phyloP scores from a whole-genome alignment of 2,329 filamentous ascomycete genomes.

The Xylariales sp. region DNA sequence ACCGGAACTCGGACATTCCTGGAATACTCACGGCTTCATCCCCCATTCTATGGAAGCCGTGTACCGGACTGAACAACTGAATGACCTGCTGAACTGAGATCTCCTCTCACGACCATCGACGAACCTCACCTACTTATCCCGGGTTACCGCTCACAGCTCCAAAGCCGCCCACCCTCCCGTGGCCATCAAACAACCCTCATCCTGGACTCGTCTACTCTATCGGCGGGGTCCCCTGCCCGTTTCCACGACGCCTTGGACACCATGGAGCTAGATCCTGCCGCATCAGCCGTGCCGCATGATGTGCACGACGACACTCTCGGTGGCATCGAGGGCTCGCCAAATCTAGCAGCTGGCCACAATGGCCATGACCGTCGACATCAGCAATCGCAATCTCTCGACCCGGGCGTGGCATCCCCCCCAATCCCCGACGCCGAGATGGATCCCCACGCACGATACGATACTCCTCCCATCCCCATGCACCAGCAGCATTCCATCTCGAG shows the following conservation, averaged over 20 bases:
- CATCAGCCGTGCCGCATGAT: constrained; percentile 21
- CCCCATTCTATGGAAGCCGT: too few relatives aligned
- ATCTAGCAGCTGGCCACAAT: constrained; percentile 23
- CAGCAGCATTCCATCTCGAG: constrained; percentile 42
- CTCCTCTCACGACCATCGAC: too few relatives aligned
- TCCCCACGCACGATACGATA: constrained; percentile 38
- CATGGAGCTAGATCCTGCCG: constrained; percentile 41
- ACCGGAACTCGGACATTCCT: too few relatives aligned
- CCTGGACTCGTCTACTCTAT: constrained; percentile 49
- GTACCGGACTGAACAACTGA: too few relatives aligned
- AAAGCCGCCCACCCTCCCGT: too few relatives aligned
- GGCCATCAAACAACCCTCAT: constrained; percentile 16
- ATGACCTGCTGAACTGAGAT: too few relatives aligned
- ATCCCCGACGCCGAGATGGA: constrained; percentile 31
- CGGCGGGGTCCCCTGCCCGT: constrained; percentile 46
- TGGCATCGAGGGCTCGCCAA: constrained; percentile 42
- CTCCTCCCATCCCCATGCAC: constrained; percentile 39
- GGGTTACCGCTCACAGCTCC: too few relatives aligned
- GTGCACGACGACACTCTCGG: constrained; percentile 43
- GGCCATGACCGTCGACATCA: constrained; percentile 26
- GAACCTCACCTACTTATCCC: too few relatives aligned
- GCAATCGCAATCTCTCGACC: constrained; percentile 44
- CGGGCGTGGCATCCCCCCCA: constrained; percentile 28
- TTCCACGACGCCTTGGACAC: constrained; percentile 48
- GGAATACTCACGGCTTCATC: too few relatives aligned